phyloP scores from a whole-genome alignment of 2,329 filamentous ascomycete species.

The Colletotrichum scovillei region DNA sequence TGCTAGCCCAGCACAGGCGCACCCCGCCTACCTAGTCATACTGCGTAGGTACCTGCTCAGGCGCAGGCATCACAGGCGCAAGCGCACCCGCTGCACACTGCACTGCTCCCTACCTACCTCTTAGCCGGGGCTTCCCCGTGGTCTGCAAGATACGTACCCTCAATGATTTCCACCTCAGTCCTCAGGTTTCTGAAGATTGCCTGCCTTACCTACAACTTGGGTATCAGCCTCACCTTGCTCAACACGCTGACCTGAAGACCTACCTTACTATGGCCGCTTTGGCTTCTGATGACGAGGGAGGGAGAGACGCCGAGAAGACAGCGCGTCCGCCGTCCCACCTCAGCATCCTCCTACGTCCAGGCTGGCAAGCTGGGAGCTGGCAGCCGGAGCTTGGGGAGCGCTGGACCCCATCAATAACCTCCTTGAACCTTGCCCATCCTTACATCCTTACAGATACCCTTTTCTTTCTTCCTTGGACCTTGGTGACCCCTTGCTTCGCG shows the following conservation, averaged over 20 bases:
- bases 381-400: constrained; percentile 11
- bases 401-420: constrained; percentile 16
- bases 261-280: not conserved
- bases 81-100: constrained; percentile 1
- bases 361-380: not conserved
- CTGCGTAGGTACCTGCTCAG: not conserved
- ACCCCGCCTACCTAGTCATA: too few species aligned
- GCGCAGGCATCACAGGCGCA: constrained; percentile 13
- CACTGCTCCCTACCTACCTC: not conserved
- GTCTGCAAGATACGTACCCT: not conserved
- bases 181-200: not conserved
- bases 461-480: not conserved
- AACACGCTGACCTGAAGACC: not conserved
- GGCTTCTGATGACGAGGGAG: constrained; percentile 8
- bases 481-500: constrained; percentile 6
- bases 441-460: not conserved
- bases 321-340: constrained; percentile 16
- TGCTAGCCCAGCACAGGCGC: not conserved
- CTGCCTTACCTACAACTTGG: not conserved
- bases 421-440: constrained; percentile 11
- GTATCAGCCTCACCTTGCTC: not conserved
- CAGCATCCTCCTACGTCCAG: not conserved
- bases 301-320: constrained; percentile 27
- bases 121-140: too few species aligned
- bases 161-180: not conserved